phyloP scores from a whole-genome alignment of 2,329 filamentous ascomycete genomes.

The Magnaporthales sp. region DNA sequence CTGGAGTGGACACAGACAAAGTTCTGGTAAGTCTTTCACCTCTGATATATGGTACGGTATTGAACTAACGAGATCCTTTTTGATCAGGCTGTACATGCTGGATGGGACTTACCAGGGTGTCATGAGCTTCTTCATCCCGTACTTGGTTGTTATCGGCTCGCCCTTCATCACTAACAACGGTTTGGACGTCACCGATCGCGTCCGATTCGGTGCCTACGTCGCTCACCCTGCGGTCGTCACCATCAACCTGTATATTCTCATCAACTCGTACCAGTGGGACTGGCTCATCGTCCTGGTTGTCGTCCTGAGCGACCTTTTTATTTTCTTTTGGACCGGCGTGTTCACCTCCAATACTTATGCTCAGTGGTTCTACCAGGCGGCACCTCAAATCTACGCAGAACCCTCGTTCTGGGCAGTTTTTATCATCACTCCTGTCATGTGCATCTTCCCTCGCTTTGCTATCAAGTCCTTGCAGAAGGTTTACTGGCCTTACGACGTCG shows the following conservation, averaged over 20 bases:
- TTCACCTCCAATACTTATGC: slow-evolving; percentile 52
- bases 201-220: slow-evolving; percentile 80
- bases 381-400: slow-evolving; percentile 68
- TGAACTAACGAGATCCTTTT: slow-evolving; percentile 8
- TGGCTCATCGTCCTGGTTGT: slow-evolving; percentile 88
- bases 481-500: slow-evolving; percentile 85
- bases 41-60: slow-evolving; percentile 16
- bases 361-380: slow-evolving; percentile 63
- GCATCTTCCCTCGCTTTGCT: slow-evolving; percentile 78
- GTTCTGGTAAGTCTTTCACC: slow-evolving; percentile 70
- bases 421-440: slow-evolving; percentile 70
- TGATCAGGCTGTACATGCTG: slow-evolving; percentile 82
- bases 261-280: slow-evolving; percentile 98
- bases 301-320: slow-evolving; percentile 69
- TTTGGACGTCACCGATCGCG: slow-evolving; percentile 66
- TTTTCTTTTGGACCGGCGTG: slow-evolving; percentile 94
- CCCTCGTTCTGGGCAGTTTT: slow-evolving; percentile 83
- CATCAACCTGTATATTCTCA: slow-evolving; percentile 88
- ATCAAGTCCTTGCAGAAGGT: slow-evolving; percentile 89
- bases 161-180: slow-evolving; percentile 66
- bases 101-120: slow-evolving; percentile 94
- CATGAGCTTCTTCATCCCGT: slow-evolving; percentile 88
- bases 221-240: slow-evolving; percentile 76
- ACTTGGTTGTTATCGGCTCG: slow-evolving; percentile 63
- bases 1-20: slow-evolving; percentile 94